Percentiles rank a stretch among this genome's conserved stretches.
phyloP scores from a whole-genome alignment of 805 yeast genomes.

The Scheffersomyces coipomensis region DNA sequence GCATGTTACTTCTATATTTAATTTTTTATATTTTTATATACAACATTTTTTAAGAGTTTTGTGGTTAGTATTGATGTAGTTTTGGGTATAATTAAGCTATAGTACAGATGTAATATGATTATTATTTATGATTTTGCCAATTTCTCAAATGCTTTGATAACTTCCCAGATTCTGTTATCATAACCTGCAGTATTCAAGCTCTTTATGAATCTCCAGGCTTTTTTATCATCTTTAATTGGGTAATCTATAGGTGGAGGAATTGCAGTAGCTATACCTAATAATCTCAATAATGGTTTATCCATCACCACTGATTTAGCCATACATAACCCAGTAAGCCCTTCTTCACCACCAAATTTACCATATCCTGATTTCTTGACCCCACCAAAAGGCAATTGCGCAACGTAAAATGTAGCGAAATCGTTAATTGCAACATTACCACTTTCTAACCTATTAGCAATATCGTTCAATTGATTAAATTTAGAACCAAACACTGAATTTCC shows the following conservation, averaged over 20 bases:
- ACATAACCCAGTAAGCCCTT: slow-evolving; percentile 90
- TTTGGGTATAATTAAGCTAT: too few relatives aligned
- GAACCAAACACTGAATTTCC: slow-evolving; percentile 90
- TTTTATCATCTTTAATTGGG: slow-evolving; percentile 77
- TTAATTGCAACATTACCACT: slow-evolving; percentile 95
- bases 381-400: slow-evolving; percentile 96
- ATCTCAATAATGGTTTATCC: slow-evolving; percentile 69
- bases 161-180: slow-evolving; percentile 70
- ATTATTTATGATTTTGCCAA: slow-evolving; percentile 26
- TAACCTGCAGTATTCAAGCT: slow-evolving; percentile 85
- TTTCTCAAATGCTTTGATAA: slow-evolving; percentile 35
- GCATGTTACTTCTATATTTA: too few relatives aligned
- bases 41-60: too few relatives aligned
- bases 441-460: slow-evolving; percentile 60
- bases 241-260: slow-evolving; percentile 91
- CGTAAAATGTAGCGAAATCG: slow-evolving; percentile 95
- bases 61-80: too few relatives aligned
- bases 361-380: slow-evolving; percentile 92
- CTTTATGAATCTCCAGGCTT: slow-evolving; percentile 86
- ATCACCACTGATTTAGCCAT: slow-evolving; percentile 82
- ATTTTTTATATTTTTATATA: too few relatives aligned
- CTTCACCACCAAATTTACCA: slow-evolving; percentile 98
- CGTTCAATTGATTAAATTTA: slow-evolving; percentile 53
- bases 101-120: too few relatives aligned
- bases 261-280: slow-evolving; percentile 60